These are phyloP conservation scores for Phytopythium cucurbitacearum DNA, from an alignment of 352 stramenopile genomes.

Conservation along the genomic window DNA sequence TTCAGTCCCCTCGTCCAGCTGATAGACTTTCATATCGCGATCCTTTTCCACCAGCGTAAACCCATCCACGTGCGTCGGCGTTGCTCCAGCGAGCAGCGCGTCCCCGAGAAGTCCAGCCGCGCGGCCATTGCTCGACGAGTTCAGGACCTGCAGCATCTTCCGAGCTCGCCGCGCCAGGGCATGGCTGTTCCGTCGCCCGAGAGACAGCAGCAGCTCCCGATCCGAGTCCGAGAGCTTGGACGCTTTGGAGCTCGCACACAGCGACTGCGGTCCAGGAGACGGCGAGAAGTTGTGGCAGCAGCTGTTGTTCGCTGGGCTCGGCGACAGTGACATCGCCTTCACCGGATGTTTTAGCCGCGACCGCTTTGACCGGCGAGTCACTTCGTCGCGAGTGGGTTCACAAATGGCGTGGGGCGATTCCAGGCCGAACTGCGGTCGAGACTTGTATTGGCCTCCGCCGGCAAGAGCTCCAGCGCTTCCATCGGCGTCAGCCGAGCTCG, in stretches of 20 bases:
- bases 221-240: slow-evolving; percentile 1
- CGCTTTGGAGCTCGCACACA: not conserved
- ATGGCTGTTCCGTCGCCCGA: slow-evolving; percentile 1
- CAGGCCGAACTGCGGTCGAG: too few species aligned
- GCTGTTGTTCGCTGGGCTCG: not conserved
- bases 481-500: not conserved
- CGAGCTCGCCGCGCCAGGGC: not conserved
- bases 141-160: not conserved
- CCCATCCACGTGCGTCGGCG: not conserved
- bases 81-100: not conserved
- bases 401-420: too few species aligned
- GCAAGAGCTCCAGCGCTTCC: too few species aligned
- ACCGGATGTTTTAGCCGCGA: too few species aligned
- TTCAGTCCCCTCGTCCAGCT: not conserved
- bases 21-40: slow-evolving; percentile 2
- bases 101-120: not conserved
- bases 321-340: too few species aligned
- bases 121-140: not conserved
- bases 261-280: not conserved
- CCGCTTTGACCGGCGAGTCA: too few species aligned
- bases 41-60: slow-evolving; percentile 4
- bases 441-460: too few species aligned
- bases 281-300: not conserved
- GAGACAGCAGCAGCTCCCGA: not conserved
- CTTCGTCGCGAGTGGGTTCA: too few species aligned